Evolutionary conservation across 768 basidiomycete species (phyloP).

Genomic region (Hygrophorus pudorinus): DNA sequence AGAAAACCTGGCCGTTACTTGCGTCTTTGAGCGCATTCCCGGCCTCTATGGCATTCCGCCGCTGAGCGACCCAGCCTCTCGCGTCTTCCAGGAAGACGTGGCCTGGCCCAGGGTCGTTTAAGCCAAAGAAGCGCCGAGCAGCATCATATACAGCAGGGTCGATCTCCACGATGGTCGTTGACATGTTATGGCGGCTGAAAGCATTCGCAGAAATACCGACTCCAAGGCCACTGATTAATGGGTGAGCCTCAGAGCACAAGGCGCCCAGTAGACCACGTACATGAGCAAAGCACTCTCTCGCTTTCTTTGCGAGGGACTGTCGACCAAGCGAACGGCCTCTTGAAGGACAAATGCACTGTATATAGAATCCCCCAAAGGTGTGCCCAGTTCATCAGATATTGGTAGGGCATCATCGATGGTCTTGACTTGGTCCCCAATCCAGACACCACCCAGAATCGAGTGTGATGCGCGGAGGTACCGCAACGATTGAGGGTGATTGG

Average conservation of each 20-base stretch:
- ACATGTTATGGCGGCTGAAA: slow-evolving; percentile 57
- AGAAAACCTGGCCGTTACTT: slow-evolving; percentile 25
- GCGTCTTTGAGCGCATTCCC: no score
- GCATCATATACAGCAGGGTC: slow-evolving; percentile 86
- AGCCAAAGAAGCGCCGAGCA: slow-evolving; percentile 68
- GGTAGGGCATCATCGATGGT: slow-evolving; percentile 32
- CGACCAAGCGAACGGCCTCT: slow-evolving; percentile 69
- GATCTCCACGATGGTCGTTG: slow-evolving; percentile 83
- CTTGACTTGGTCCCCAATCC: slow-evolving; percentile 50
- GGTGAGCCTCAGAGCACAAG: slow-evolving; percentile 10
- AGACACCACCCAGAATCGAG: slow-evolving; percentile 65
- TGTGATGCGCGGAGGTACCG: slow-evolving; percentile 58
- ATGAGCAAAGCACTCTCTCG: slow-evolving; percentile 58
- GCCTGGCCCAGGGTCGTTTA: slow-evolving; percentile 51
- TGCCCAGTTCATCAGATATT: slow-evolving; percentile 41
- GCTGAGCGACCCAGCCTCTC: slow-evolving; percentile 49
- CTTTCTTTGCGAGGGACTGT: slow-evolving; percentile 33
- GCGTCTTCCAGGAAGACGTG: slow-evolving; percentile 75
- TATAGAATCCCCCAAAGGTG: slow-evolving; percentile 62
- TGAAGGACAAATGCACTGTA: slow-evolving; percentile 82
- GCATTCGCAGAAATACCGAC: slow-evolving; percentile 73
- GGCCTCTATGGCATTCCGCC: no score
- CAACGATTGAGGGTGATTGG: slow-evolving; percentile 34
- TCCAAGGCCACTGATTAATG: slow-evolving; percentile 66
- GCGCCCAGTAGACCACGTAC: slow-evolving; percentile 30